A percentile compares a stretch with the other conserved stretches of the same genome.
phyloP scores from a whole-genome alignment of 2,329 filamentous ascomycete genomes.

The Alternaria arborescens region DNA sequence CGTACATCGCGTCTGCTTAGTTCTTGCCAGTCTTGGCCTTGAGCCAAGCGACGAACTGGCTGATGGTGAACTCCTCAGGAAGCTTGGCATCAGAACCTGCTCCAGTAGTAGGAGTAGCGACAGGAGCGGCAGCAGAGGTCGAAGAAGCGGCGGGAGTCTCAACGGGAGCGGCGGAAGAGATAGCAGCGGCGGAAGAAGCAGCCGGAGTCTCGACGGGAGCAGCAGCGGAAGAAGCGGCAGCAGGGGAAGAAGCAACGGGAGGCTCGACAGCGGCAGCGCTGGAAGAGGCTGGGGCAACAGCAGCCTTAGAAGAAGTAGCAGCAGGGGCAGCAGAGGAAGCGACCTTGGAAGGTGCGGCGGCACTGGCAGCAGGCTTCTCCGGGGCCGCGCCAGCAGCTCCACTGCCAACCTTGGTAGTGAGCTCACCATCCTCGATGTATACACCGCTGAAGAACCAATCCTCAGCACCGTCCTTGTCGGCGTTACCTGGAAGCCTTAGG shows the following conservation, averaged over 20 bases:
- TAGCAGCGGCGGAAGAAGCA: constrained; percentile 9
- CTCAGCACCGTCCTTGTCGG: constrained; percentile 62
- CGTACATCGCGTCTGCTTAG: background rate
- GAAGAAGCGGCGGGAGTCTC: constrained; percentile 18
- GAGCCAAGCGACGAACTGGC: constrained; percentile 40
- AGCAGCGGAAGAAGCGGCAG: background rate
- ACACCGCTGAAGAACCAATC: constrained; percentile 78
- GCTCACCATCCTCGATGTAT: constrained; percentile 69
- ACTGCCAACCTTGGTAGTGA: constrained; percentile 41
- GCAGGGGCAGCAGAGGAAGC: background rate
- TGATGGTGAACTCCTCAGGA: constrained; percentile 37
- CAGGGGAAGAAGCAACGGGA: background rate
- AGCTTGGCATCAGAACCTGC: constrained; percentile 26
- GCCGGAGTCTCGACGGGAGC: constrained; percentile 5
- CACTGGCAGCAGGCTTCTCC: constrained; percentile 1
- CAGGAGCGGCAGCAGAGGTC: constrained; percentile 8
- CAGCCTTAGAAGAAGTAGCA: constrained; percentile 1
- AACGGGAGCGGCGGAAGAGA: constrained; percentile 7
- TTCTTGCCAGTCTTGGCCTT: constrained; percentile 26
- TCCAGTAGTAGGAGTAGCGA: constrained; percentile 19
- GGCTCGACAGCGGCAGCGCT: constrained; percentile 2
- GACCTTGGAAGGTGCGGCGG: background rate
- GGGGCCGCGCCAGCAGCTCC: constrained; percentile 24
- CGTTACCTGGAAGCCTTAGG: constrained; percentile 69
- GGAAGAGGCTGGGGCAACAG: background rate